Percentiles rank a stretch among this genome's conserved stretches.
These are phyloP conservation scores for Colletotrichum cordylinicola DNA, from an alignment of 2,329 filamentous ascomycete species.

Conservation along the genomic window DNA sequence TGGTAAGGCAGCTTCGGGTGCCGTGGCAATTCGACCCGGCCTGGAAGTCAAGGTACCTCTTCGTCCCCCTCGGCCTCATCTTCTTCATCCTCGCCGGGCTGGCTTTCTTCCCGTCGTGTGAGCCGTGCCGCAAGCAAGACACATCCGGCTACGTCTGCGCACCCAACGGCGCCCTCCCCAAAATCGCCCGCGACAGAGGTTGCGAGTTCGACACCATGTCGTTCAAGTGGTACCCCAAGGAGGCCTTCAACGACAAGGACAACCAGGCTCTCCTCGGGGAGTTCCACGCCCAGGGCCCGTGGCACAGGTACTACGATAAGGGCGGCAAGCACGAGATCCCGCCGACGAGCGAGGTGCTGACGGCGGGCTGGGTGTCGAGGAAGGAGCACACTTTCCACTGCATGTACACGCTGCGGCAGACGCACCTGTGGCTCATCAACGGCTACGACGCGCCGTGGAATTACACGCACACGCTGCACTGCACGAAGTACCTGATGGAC, in stretches of 20 bases:
- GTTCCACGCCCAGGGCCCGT: background rate
- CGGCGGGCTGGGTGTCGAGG: background rate
- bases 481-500: slow-evolving; percentile 4
- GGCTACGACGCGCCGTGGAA: slow-evolving; percentile 9
- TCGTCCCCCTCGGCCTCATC: background rate
- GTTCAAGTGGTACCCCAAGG: slow-evolving; percentile 6
- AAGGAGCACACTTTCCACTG: slow-evolving; percentile 11
- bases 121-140: background rate
- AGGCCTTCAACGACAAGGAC: background rate
- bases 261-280: background rate
- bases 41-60: slow-evolving; percentile 10
- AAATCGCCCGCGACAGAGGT: slow-evolving; percentile 1
- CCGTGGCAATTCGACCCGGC: slow-evolving; percentile 3
- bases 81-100: background rate
- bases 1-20: background rate
- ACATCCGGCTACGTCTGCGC: slow-evolving; percentile 5
- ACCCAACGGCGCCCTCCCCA: slow-evolving; percentile 1
- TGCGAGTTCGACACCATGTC: slow-evolving; percentile 18
- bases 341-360: slow-evolving; percentile 1
- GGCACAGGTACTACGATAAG: slow-evolving; percentile 11
- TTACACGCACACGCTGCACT: slow-evolving; percentile 7
- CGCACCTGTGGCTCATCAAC: background rate
- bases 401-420: slow-evolving; percentile 5
- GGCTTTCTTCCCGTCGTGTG: slow-evolving; percentile 10
- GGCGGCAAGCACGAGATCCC: slow-evolving; percentile 9